Conservation (phyloP, 345 rosid species). For the Arabidopsis arenosa region DNA sequence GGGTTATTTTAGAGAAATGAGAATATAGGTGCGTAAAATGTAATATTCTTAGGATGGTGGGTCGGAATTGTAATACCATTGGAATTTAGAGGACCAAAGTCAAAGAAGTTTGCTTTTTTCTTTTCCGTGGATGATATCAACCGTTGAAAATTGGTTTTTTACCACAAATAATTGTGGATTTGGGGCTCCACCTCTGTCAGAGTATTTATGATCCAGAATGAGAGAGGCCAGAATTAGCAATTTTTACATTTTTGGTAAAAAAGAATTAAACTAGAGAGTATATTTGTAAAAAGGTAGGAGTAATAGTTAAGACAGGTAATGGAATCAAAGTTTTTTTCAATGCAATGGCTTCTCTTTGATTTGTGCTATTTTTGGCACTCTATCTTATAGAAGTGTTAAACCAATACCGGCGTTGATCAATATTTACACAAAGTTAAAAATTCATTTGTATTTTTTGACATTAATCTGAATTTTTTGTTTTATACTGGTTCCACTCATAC, state of each 20-base stretch:
- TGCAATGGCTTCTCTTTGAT: not conserved
- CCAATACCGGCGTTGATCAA: not conserved
- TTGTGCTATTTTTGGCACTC: not conserved
- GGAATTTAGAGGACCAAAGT: constrained; percentile 17
- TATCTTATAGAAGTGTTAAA: not conserved
- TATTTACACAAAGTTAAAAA: not conserved
- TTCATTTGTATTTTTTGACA: not conserved
- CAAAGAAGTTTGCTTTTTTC: constrained; percentile 24
- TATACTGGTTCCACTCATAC: not conserved
- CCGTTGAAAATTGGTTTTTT: constrained; percentile 20
- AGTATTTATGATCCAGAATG: constrained; percentile 23
- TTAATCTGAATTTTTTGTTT: not conserved
- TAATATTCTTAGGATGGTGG: constrained; percentile 38
- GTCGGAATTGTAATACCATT: constrained; percentile 14
- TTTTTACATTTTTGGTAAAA: not conserved
- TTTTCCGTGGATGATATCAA: constrained; percentile 11
- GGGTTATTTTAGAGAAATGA: not conserved
- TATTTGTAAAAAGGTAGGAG: not conserved
- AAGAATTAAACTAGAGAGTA: not conserved
- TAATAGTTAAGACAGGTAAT: not conserved
- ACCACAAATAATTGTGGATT: constrained; percentile 20
- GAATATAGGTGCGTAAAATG: constrained; percentile 22
- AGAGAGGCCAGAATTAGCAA: not conserved
- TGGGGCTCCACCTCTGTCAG: constrained; percentile 32
- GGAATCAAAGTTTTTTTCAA: not conserved